Percentiles rank a stretch among this genome's conserved stretches.
Conservation (phyloP, 2,329 filamentous ascomycete genomes). For the Pestalotiopsis sp. region DNA sequence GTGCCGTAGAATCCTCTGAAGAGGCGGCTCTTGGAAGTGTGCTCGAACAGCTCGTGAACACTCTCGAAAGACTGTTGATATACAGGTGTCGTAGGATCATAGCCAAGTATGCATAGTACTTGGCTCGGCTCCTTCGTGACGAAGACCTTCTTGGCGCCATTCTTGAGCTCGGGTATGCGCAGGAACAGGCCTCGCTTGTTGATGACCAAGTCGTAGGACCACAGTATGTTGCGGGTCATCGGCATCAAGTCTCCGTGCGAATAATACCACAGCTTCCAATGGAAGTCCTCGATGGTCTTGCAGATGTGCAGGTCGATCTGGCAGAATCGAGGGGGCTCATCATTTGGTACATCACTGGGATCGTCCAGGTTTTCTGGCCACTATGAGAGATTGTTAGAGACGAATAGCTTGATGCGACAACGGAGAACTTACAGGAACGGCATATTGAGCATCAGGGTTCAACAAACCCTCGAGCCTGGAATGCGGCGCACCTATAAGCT, state of each 20-base stretch:
- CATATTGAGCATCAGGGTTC: background rate
- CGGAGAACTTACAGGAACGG: background rate
- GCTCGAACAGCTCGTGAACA: background rate
- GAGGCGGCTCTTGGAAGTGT: constrained; percentile 4
- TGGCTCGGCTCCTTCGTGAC: constrained; percentile 2
- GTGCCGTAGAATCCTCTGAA: constrained; percentile 2
- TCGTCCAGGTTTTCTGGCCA: background rate
- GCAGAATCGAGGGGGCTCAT: background rate
- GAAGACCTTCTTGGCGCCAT: background rate
- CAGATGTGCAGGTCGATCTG: constrained; percentile 5
- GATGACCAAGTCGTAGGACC: background rate
- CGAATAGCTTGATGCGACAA: background rate
- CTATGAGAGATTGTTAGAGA: background rate
- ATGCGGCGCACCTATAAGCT: constrained; percentile 7
- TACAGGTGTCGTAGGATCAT: background rate
- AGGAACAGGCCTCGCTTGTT: background rate
- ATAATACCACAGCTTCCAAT: constrained; percentile 1
- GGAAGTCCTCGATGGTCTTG: background rate
- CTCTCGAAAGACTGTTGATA: background rate
- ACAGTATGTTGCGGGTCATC: background rate
- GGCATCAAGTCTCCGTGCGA: constrained; percentile 1
- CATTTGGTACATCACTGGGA: no score
- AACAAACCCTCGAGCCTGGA: background rate
- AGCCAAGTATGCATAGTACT: background rate
- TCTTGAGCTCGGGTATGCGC: background rate